A percentile compares a stretch with the other conserved stretches of the same genome.
phyloP scores from a whole-genome alignment of 2,329 filamentous ascomycete genomes.

The Botrytis tulipae region DNA sequence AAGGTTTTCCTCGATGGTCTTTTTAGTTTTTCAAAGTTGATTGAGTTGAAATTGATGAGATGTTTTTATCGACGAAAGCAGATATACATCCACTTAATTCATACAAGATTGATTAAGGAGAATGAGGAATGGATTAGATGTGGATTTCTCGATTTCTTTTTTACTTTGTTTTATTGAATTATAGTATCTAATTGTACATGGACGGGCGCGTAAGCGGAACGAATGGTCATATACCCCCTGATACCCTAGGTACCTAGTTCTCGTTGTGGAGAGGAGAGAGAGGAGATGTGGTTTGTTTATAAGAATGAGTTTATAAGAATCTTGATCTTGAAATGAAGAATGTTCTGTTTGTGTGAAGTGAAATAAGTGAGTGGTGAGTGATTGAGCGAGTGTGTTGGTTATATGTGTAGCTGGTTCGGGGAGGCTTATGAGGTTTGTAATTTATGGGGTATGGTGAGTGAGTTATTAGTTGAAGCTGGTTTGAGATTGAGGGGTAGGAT shows the following conservation, averaged over 20 bases:
- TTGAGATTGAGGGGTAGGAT: no score
- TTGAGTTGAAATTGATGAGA: neutral
- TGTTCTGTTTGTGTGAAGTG: neutral
- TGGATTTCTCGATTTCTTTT: neutral
- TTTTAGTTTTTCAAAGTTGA: neutral
- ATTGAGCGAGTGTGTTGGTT: neutral
- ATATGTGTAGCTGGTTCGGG: neutral
- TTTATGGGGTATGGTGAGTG: no score
- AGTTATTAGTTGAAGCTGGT: no score
- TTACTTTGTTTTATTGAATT: conserved; percentile 1
- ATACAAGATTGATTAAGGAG: neutral
- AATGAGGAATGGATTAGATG: neutral
- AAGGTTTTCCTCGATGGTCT: conserved; percentile 3
- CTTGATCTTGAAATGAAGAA: neutral
- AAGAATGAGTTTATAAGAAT: conserved; percentile 2
- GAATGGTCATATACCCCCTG: conserved; percentile 12
- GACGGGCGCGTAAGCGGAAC: neutral
- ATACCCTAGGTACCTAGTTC: conserved; percentile 11
- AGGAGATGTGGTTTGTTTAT: neutral
- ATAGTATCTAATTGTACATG: conserved; percentile 1
- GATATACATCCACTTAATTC: neutral
- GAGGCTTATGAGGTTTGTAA: no score
- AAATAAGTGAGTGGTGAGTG: neutral
- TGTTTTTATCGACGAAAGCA: neutral
- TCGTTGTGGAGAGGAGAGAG: neutral